Evolutionary conservation across 768 basidiomycete genomes (phyloP), one percentile per base, ranked within the genome.

Genomic region (Lactarius psammicola): DNA sequence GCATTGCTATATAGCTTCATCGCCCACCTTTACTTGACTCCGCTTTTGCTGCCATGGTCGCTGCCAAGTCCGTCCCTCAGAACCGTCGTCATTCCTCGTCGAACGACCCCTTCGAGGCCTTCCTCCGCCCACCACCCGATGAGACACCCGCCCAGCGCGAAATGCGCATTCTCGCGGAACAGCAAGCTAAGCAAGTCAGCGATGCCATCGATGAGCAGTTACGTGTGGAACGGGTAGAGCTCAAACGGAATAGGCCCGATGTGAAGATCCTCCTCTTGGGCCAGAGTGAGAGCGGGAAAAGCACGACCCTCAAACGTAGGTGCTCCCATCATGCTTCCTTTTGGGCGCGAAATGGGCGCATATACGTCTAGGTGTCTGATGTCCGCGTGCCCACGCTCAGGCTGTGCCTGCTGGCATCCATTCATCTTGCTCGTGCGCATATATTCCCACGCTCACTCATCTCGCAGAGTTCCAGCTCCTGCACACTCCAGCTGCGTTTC

Each of bases 201-300:
- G 87, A 93, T 71, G 78, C 79, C 26, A 94, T 94, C 71, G 92
- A 94, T 76, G 87, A 88, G 68, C 85, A 87, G 84, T 79, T 94
- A 73, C 82, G 84, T 64, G 78, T 80, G 69, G 91, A 93, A 71
- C 77, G 81, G 64, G 82, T 80, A 62, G 85, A 88, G 68, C 78
- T 76, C 71, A 86, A 82, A 77, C 86, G 82, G 75, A 74, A 76
- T 44, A 85, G 82, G 68, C 80, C 85, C 69, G 85, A 87, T 72
- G 84, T 93, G 75, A 88, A 87, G 73, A 84, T 94, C 60, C 79
- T 94, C 62, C 81, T 94, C 67, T 85, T 94, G 49, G 92, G 92
- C 59, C 92, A 94, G 82, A 92, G 91, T 67, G 91, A 93, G 81
- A 92, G 89, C 72, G 92, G 91, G 46, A 94, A 93, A 80, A 91